Evolutionary conservation across 257 asterid genomes (phyloP).

Genomic region (Capsicum chinense): DNA sequence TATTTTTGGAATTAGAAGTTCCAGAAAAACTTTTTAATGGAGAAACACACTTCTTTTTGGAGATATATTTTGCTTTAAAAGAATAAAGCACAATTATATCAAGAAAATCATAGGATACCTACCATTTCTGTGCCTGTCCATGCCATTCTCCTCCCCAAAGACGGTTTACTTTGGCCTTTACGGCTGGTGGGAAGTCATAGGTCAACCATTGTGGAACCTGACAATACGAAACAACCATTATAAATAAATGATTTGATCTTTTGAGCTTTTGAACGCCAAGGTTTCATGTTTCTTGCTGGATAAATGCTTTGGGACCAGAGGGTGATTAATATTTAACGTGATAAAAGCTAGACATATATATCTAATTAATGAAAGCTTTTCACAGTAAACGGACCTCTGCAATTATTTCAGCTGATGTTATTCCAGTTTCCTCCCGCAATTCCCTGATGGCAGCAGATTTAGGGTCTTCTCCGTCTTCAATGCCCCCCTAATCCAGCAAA

Average conservation of each 20-base stretch:
- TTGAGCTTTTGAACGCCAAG: background rate
- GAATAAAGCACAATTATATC: background rate
- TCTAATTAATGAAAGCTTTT: background rate
- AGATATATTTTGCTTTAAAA: background rate
- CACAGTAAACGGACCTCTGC: conserved; percentile 67
- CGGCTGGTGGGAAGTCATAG: conserved; percentile 94
- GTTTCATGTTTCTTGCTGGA: background rate
- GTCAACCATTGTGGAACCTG: conserved; percentile 96
- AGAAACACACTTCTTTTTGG: background rate
- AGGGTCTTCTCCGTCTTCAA: conserved; percentile 97
- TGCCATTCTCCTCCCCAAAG: conserved; percentile 99
- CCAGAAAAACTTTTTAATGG: background rate
- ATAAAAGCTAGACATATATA: background rate
- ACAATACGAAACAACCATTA: conserved; percentile 31
- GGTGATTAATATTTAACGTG: background rate
- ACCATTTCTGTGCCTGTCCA: conserved; percentile 99
- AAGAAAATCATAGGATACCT: conserved; percentile 33
- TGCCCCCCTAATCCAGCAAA: conserved; percentile 67
- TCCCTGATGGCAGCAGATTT: conserved; percentile 90
- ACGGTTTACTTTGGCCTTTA: conserved; percentile 94
- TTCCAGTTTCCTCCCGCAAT: conserved; percentile 93
- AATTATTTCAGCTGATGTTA: conserved; percentile 81
- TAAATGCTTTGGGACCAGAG: background rate
- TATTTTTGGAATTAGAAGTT: background rate
- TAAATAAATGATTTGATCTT: conserved; percentile 9